Conservation (phyloP, 768 basidiomycete species). For the Xerocomus brunneocitrinus region DNA sequence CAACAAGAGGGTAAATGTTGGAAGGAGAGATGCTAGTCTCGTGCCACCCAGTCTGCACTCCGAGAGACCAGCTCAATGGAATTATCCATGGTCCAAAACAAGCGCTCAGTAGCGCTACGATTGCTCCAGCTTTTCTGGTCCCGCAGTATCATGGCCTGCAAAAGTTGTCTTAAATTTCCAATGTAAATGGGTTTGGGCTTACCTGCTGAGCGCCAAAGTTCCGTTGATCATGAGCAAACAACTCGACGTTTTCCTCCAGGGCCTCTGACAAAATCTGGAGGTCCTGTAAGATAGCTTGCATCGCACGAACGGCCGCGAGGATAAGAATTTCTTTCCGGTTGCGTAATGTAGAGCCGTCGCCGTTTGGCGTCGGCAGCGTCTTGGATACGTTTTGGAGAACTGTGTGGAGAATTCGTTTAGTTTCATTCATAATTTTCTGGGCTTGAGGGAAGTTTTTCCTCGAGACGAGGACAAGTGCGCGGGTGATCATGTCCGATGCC, state of each 20-base stretch:
- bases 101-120: slow-evolving; percentile 81
- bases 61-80: slow-evolving; percentile 82
- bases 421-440: slow-evolving; percentile 84
- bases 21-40: slow-evolving; percentile 43
- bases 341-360: slow-evolving; percentile 45
- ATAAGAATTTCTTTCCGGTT: slow-evolving; percentile 78
- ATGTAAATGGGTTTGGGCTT: slow-evolving; percentile 11
- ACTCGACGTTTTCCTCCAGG: slow-evolving; percentile 82
- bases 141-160: slow-evolving; percentile 89
- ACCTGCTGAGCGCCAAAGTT: slow-evolving; percentile 99
- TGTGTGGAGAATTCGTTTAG: slow-evolving; percentile 87
- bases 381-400: slow-evolving; percentile 83
- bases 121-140: slow-evolving; percentile 96
- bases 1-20: background rate
- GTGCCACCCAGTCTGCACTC: slow-evolving; percentile 81
- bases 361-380: slow-evolving; percentile 55
- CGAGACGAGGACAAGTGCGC: slow-evolving; percentile 87
- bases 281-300: slow-evolving; percentile 84
- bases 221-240: slow-evolving; percentile 90
- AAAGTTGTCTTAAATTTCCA: background rate
- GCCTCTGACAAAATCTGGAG: slow-evolving; percentile 84
- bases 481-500: slow-evolving; percentile 95
- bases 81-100: slow-evolving; percentile 92
- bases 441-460: slow-evolving; percentile 89
- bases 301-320: slow-evolving; percentile 67